Evolutionary conservation across 129 eudicot genomes (phyloP).

Genomic region (Apium graveolens): DNA sequence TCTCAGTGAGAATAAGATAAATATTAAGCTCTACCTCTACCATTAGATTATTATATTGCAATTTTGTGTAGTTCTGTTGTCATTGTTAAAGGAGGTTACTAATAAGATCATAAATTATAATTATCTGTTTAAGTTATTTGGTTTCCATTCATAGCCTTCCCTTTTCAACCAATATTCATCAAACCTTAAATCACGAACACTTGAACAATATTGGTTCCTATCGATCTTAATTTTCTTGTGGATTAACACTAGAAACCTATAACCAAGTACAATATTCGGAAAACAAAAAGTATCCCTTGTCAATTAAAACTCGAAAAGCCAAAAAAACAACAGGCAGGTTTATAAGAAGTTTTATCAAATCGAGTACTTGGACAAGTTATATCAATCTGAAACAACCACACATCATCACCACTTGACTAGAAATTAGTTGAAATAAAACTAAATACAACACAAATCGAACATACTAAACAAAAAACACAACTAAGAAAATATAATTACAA

Average conservation of each 20-base stretch:
- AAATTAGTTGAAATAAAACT: neutral
- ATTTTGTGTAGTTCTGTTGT: neutral
- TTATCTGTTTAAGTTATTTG: neutral
- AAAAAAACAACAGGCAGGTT: neutral
- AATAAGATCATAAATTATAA: neutral
- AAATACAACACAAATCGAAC: neutral
- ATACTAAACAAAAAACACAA: neutral
- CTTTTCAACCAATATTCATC: neutral
- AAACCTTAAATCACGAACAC: neutral
- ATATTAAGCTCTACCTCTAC: neutral
- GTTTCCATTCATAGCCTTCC: neutral
- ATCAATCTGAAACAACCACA: neutral
- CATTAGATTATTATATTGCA: neutral
- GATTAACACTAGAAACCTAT: neutral
- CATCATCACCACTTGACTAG: neutral
- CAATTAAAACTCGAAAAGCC: neutral
- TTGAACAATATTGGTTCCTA: neutral
- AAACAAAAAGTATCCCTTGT: neutral
- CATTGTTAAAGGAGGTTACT: neutral
- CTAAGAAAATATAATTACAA: neutral
- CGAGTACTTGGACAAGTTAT: neutral
- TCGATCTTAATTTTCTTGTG: neutral
- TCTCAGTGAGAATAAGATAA: neutral
- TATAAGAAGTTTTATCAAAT: neutral
- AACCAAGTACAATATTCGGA: neutral